Evolutionary conservation across 768 basidiomycete genomes (phyloP).

Genomic region (Pholiota microspora): DNA sequence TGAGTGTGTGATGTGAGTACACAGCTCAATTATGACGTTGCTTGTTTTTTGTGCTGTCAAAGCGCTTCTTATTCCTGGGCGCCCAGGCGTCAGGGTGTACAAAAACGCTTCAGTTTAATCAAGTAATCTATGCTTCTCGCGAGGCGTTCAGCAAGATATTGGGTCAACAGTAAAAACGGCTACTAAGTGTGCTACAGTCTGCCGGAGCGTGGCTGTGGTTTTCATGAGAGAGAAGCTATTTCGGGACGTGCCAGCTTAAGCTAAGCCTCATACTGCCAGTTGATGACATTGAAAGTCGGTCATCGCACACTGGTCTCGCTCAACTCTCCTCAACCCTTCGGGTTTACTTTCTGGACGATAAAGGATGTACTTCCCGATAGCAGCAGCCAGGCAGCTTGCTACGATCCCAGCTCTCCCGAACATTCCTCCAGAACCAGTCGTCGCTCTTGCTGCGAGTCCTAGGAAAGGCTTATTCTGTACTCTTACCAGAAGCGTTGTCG

Average conservation of each 20-base stretch:
- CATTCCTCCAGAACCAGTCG: conserved; percentile 52
- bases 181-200: conserved; percentile 2
- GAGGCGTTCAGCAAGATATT: no score
- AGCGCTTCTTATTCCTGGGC: no score
- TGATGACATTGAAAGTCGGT: conserved; percentile 2
- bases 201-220: conserved; percentile 8
- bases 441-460: conserved; percentile 62
- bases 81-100: no score
- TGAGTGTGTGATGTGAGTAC: neutral
- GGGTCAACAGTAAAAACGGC: conserved; percentile 4
- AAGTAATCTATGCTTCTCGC: no score
- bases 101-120: no score
- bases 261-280: neutral
- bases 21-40: neutral
- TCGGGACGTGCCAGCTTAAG: conserved; percentile 11
- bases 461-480: conserved; percentile 78
- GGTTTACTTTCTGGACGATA: neutral
- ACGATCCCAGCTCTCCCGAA: conserved; percentile 69
- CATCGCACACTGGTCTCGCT: conserved; percentile 4
- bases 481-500: conserved; percentile 66
- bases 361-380: conserved; percentile 84
- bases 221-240: conserved; percentile 14
- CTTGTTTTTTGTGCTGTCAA: neutral
- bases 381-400: conserved; percentile 71
- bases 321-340: neutral